Percentiles rank a stretch among this genome's conserved stretches.
phyloP scores from a whole-genome alignment of 805 yeast species.

The Priceomyces fermenticarens region DNA sequence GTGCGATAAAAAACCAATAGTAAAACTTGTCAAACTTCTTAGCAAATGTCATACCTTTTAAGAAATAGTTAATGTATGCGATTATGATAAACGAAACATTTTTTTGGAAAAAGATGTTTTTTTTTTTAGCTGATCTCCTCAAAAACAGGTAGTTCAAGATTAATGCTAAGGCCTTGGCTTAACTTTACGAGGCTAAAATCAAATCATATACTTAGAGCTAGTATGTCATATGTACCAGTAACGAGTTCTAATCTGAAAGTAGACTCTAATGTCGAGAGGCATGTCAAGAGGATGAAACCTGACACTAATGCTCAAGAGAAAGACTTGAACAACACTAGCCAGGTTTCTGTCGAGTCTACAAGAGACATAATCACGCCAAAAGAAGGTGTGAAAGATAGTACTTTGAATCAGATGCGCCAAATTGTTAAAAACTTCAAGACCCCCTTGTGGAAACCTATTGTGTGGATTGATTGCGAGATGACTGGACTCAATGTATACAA shows the following conservation, averaged over 20 bases:
- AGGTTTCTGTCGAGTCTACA: too few relatives aligned
- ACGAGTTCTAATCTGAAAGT: neutral
- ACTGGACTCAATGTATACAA: constrained; percentile 79
- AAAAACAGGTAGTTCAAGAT: too few relatives aligned
- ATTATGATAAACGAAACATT: too few relatives aligned
- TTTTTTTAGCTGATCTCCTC: too few relatives aligned
- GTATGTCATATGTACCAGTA: neutral
- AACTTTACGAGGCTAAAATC: too few relatives aligned
- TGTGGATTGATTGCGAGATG: constrained; percentile 99
- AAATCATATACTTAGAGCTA: neutral
- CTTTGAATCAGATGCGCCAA: constrained; percentile 2
- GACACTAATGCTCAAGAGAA: neutral
- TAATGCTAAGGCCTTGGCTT: too few relatives aligned
- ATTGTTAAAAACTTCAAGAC: constrained; percentile 2
- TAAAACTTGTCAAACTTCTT: constrained; percentile 39
- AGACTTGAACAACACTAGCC: neutral
- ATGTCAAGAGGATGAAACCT: neutral
- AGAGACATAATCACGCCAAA: too few relatives aligned
- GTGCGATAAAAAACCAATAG: constrained; percentile 54
- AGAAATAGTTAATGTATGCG: neutral
- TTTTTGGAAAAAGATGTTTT: too few relatives aligned
- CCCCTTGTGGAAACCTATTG: constrained; percentile 42
- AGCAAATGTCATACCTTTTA: neutral
- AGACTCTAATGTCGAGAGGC: neutral
- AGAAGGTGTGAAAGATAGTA: neutral